These are phyloP conservation scores for Myochromella boudieri DNA, from an alignment of 768 basidiomycete species.

Conservation along the genomic window DNA sequence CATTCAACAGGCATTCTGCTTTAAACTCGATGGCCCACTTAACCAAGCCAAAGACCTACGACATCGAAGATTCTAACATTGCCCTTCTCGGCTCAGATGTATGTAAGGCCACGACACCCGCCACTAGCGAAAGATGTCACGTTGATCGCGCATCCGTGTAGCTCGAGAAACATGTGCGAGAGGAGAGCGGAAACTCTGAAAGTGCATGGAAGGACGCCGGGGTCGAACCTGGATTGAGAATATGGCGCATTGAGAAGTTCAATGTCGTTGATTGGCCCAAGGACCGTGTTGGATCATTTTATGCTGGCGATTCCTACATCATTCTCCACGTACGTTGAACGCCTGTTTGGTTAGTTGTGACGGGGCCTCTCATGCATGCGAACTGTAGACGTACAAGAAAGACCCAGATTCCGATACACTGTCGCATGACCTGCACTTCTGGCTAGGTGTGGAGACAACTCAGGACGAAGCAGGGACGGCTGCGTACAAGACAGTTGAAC, in stretches of 20 bases:
- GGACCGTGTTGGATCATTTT: conserved; percentile 53
- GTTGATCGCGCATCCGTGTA: conserved; percentile 17
- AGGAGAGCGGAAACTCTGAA: conserved; percentile 51
- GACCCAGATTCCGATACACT: conserved; percentile 44
- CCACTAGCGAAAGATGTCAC: neutral
- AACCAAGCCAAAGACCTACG: conserved; percentile 48
- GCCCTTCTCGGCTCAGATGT: conserved; percentile 64
- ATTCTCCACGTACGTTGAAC: conserved; percentile 43
- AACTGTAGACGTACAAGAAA: conserved; percentile 55
- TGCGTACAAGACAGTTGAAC: conserved; percentile 66
- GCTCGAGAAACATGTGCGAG: conserved; percentile 58
- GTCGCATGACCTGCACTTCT: conserved; percentile 64
- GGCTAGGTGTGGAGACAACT: conserved; percentile 58
- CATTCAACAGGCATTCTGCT: no score
- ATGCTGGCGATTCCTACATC: conserved; percentile 66
- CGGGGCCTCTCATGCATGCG: neutral
- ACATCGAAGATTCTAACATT: conserved; percentile 65
- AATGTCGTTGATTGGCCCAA: conserved; percentile 53
- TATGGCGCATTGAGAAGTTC: conserved; percentile 63
- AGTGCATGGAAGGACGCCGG: conserved; percentile 52
- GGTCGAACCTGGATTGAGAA: conserved; percentile 40
- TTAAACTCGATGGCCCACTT: conserved; percentile 27
- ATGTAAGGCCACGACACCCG: conserved; percentile 19
- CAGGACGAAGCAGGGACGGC: conserved; percentile 65
- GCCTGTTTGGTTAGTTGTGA: neutral